Evolutionary conservation across 1,284 basidiomycete species (phyloP).

Genomic region (Fomitopsis pinicola): DNA sequence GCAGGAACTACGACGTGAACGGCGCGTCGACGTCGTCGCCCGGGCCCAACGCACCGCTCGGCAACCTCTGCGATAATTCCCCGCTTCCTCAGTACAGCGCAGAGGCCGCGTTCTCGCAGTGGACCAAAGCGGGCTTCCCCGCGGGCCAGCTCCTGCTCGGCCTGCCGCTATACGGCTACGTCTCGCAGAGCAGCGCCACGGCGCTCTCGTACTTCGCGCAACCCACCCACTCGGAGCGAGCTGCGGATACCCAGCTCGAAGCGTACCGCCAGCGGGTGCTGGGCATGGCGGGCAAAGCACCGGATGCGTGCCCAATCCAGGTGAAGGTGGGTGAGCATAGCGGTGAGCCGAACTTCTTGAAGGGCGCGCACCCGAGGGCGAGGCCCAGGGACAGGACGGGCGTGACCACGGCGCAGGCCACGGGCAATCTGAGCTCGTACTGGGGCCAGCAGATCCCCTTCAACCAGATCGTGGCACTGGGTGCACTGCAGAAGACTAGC

Average conservation of each 20-base stretch:
- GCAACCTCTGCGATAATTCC: constrained; percentile 62
- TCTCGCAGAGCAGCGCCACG: constrained; percentile 40
- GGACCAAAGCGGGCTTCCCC: constrained; percentile 71
- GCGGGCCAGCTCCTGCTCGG: constrained; percentile 69
- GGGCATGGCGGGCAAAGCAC: constrained; percentile 13
- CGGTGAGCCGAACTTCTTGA: constrained; percentile 28
- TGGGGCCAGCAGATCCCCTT: constrained; percentile 56
- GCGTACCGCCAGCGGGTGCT: constrained; percentile 25
- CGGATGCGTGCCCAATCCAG: constrained; percentile 6
- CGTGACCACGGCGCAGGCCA: constrained; percentile 6
- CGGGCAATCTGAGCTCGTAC: constrained; percentile 27
- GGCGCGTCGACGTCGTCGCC: constrained; percentile 54
- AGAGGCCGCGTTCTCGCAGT: constrained; percentile 57
- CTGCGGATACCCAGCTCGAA: constrained; percentile 14
- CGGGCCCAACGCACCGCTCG: constrained; percentile 76
- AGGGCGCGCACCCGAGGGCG: constrained; percentile 30
- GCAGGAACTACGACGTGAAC: constrained; percentile 75
- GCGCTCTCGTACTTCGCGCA: constrained; percentile 29
- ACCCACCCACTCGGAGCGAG: constrained; percentile 3
- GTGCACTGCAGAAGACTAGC: constrained; percentile 45
- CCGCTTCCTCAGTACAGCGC: constrained; percentile 67
- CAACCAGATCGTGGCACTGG: constrained; percentile 50
- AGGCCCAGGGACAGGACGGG: constrained; percentile 3
- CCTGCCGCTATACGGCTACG: constrained; percentile 68
- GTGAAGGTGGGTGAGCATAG: constrained; percentile 8